These are phyloP conservation scores for Ophiostoma ulmi DNA, from an alignment of 2,329 filamentous ascomycete species.

Conservation along the genomic window DNA sequence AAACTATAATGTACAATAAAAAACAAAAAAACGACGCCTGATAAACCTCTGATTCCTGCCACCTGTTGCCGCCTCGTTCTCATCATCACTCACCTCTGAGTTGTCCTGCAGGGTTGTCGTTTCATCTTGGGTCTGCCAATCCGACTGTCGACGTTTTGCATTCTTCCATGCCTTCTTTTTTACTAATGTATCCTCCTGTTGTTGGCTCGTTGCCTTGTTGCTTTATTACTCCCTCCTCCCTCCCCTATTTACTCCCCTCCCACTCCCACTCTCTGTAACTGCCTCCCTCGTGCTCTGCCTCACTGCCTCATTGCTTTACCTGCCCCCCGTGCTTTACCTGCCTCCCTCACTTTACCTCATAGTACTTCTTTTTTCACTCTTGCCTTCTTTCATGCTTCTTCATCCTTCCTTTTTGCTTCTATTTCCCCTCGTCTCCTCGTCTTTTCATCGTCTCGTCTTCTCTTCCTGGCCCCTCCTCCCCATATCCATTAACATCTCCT, in stretches of 20 bases:
- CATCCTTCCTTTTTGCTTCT: not conserved
- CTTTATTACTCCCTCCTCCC: slow-evolving; percentile 20
- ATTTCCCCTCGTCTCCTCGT: not conserved
- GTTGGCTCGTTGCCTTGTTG: slow-evolving; percentile 37
- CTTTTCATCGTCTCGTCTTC: not conserved
- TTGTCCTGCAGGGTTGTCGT: slow-evolving; percentile 42
- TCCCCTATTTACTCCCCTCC: not conserved
- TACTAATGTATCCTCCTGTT: not conserved
- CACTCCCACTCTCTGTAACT: not conserved
- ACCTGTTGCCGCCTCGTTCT: slow-evolving; percentile 35
- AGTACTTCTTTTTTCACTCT: not conserved
- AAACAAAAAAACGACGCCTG: no score
- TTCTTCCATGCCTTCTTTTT: slow-evolving; percentile 28
- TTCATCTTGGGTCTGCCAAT: slow-evolving; percentile 42
- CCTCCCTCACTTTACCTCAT: not conserved
- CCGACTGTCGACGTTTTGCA: slow-evolving; percentile 37
- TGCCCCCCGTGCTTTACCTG: not conserved
- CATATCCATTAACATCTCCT: not conserved
- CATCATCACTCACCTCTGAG: slow-evolving; percentile 26
- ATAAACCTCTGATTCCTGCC: not conserved
- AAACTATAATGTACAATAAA: no score
- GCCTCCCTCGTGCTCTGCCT: not conserved
- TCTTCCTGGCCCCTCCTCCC: not conserved
- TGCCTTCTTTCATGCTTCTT: not conserved
- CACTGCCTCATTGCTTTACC: not conserved